Base-by-base conservation (phyloP, 495 filamentous ascomycete genomes). In the Penicillium fimorum region DNA sequence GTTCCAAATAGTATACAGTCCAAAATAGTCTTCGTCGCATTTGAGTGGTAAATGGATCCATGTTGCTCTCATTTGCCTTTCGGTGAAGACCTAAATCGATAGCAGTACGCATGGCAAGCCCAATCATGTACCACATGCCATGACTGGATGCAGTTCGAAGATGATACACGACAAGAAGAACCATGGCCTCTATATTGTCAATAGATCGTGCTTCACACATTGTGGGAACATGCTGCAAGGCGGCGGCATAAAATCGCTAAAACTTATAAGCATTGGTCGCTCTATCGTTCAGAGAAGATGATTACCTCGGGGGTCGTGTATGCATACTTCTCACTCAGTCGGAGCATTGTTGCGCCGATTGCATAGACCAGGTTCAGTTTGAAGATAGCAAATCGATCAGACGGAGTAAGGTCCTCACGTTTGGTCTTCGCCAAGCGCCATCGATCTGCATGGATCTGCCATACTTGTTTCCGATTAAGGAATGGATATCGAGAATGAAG, bases 51-150 rank as follows among this genome's bases (percentile, higher is more conserved):
- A 78, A 76, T 32, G 70, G 71, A 22, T 80, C 69, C 30, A 81
- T 60, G 43, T 70, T 75, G 47, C 64, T 69, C 51, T 81, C 76
- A 53, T 78, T 77, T 49, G 75, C 74, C 53, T 75, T 79, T 33
- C 77, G 67, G 44, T 82, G 79, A 9, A 82, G 69, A 5, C 79
- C 79, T 5, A 82, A 67, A 50, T 82, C 79, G 35, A 82, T 79
- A 30, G 76, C 77, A 12, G 76, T 82, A 24, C 79, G 72, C 78
- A 81, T 82, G 1, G 79, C 79, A 24, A 82, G 69, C 29, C 79
- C 79, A 40, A 82, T 76, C 76, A 82, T 80, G 47, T 82, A 82
- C 79, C 79, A 82, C 58, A 82, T 72, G 12, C 79, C 79, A 59
- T 79, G 77, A 45, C 74, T 82, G 1, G 76, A 78, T 4, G 77